Evolutionary conservation across 2,329 filamentous ascomycete species (phyloP).

Genomic region (Sclerotinia spermophila): DNA sequence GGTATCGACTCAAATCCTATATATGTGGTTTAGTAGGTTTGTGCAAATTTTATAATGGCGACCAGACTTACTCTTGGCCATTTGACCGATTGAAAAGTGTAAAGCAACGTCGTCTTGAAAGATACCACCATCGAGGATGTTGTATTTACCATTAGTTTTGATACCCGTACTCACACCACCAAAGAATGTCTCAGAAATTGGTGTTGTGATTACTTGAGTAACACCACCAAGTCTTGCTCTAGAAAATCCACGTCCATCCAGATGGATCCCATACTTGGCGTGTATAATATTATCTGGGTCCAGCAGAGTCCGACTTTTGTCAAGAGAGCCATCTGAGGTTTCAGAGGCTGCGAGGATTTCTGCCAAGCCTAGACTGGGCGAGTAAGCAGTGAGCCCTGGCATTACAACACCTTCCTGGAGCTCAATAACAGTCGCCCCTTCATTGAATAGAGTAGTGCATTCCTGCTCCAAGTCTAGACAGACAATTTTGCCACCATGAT

Average conservation of each 20-base stretch:
- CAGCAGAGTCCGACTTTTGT: constrained; percentile 30
- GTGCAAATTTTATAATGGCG: background rate
- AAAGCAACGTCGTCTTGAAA: constrained; percentile 44
- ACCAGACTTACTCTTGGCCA: constrained; percentile 34
- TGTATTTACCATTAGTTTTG: constrained; percentile 39
- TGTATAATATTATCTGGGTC: constrained; percentile 38
- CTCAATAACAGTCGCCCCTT: constrained; percentile 35
- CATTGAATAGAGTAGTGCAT: constrained; percentile 34
- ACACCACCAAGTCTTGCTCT: constrained; percentile 45
- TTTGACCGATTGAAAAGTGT: constrained; percentile 42
- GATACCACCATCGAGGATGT: constrained; percentile 41
- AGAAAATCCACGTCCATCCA: constrained; percentile 42
- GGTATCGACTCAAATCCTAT: constrained; percentile 30
- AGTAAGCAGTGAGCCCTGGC: constrained; percentile 49
- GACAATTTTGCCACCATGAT: constrained; percentile 41
- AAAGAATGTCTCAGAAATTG: constrained; percentile 36
- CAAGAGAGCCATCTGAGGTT: constrained; percentile 47
- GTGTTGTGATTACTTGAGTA: constrained; percentile 43
- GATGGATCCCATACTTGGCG: constrained; percentile 42
- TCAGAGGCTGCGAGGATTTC: constrained; percentile 46
- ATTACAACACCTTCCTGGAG: constrained; percentile 47
- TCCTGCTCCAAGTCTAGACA: constrained; percentile 39
- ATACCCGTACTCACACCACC: constrained; percentile 45
- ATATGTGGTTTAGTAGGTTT: constrained; percentile 13
- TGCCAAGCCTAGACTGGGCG: constrained; percentile 46